Evolutionary conservation across 768 basidiomycete genomes (phyloP).

Genomic region (Panaeolus papilionaceus): DNA sequence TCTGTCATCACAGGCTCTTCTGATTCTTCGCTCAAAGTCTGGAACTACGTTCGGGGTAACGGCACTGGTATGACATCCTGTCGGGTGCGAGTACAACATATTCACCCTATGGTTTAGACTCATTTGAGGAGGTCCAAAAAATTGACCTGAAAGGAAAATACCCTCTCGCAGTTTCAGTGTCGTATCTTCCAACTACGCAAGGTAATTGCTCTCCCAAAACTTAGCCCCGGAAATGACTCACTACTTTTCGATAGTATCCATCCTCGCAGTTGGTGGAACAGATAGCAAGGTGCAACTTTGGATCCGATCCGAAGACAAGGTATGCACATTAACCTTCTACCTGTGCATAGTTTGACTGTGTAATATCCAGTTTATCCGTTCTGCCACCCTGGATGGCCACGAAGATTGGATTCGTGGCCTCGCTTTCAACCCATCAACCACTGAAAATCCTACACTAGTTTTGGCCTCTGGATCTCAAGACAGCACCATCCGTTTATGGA

Average conservation of each 20-base stretch:
- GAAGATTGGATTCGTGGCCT: slow-evolving; percentile 95
- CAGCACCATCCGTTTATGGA: slow-evolving; percentile 92
- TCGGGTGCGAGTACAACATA: background rate
- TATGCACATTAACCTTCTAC: slow-evolving; percentile 37
- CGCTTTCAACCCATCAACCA: slow-evolving; percentile 56
- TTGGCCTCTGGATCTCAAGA: slow-evolving; percentile 97
- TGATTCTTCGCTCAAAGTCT: slow-evolving; percentile 80
- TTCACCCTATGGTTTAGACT: slow-evolving; percentile 34
- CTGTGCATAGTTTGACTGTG: background rate
- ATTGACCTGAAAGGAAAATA: slow-evolving; percentile 72
- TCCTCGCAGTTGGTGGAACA: slow-evolving; percentile 88
- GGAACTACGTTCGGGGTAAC: slow-evolving; percentile 49
- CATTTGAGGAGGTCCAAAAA: slow-evolving; percentile 55
- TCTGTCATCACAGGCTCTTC: slow-evolving; percentile 81
- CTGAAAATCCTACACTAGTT: slow-evolving; percentile 54
- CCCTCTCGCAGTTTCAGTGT: slow-evolving; percentile 73
- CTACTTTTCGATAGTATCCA: slow-evolving; percentile 45
- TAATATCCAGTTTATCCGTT: slow-evolving; percentile 58
- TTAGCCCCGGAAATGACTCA: slow-evolving; percentile 1
- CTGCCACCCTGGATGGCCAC: slow-evolving; percentile 76
- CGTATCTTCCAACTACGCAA: slow-evolving; percentile 67
- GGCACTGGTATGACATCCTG: slow-evolving; percentile 36
- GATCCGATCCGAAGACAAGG: slow-evolving; percentile 65
- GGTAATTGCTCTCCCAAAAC: slow-evolving; percentile 48
- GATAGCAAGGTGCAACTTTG: slow-evolving; percentile 82